Evolutionary conservation across 2,329 filamentous ascomycete genomes (phyloP), one percentile per base, ranked within the genome.

Genomic region (Diaporthe ilicicola): DNA sequence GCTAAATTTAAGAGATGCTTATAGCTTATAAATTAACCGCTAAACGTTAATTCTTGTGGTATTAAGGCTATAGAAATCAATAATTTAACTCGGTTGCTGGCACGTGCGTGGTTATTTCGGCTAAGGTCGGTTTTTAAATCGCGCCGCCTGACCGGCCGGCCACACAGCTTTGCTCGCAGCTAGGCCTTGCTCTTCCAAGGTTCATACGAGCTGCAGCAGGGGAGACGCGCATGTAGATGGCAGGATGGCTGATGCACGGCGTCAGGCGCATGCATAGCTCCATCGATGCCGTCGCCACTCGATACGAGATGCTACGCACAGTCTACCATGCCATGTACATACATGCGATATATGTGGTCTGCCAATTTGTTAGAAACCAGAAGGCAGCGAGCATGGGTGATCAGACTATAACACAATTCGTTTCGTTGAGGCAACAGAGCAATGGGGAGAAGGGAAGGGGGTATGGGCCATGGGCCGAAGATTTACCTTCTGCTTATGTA

Each of bases 171-270:
- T 19, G 13, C 55, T n/a, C 15, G 51, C 29, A 42, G 54, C 54
- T 22, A 44, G 7, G 7, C 22, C 42, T 27, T 42, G 24, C 55
- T 44, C 67, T 44, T 10, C 24, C 53, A 27, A 32, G 56, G 53
- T 48, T 54, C 51, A 59, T 64, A 48, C 51, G 56, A 61, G 70
- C 67, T 70, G 59, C 67, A 42, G 51, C 70, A 55, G 44, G 42
- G 42, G 56, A 62, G 42, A 48, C 42, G 27, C 56, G 42, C 19
- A 34, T 42, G 27, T 42, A 37, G 42, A 59, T 15, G 24, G 5
- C 29, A 3, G 13, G 44, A 62, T 42, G 17, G 17, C 56, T 50
- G 61, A 29, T 51, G 62, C 62, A 50, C 62, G 22, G 29, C 56
- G 56, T 62, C 59, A 37, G 44, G 59, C 59, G 42, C 59, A 62